These are phyloP conservation scores for Symbiodinium natans DNA, from an alignment of 73 alveolate genomes.

Conservation along the genomic window DNA sequence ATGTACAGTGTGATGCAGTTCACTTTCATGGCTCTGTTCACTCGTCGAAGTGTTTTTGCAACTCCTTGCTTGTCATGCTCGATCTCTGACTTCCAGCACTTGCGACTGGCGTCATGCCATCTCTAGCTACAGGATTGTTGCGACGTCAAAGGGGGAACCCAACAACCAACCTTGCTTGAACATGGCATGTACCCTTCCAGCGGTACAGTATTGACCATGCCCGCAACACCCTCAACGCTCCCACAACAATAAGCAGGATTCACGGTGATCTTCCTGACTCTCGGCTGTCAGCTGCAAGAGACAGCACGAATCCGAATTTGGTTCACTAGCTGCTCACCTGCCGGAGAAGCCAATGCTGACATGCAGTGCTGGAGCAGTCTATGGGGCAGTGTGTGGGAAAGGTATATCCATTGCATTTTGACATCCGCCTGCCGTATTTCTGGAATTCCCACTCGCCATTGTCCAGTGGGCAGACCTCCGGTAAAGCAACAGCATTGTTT, in stretches of 20 bases:
- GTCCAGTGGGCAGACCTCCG: slow-evolving; percentile 95
- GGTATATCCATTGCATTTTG: no score
- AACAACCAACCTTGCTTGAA: no score
- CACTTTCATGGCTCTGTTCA: no score
- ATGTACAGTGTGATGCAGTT: no score
- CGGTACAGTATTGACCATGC: no score
- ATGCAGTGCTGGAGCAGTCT: no score
- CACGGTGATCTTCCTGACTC: neutral
- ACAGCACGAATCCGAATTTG: neutral
- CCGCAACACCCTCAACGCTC: no score
- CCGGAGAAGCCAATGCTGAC: neutral
- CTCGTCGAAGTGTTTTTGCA: no score
- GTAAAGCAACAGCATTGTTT: no score
- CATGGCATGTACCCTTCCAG: no score
- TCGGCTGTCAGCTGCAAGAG: neutral
- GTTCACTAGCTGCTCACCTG: slow-evolving; percentile 9
- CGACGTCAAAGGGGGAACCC: no score
- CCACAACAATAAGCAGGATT: neutral
- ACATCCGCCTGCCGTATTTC: slow-evolving; percentile 95
- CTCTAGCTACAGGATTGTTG: neutral
- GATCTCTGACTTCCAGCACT: neutral
- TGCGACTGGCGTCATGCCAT: neutral
- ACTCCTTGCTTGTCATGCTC: neutral
- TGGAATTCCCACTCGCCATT: slow-evolving; percentile 98
- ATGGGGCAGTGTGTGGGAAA: no score